Percentiles rank a stretch among this genome's conserved stretches.
Conservation (phyloP, 257 asterid genomes). For the Fraxinus pennsylvanica region DNA sequence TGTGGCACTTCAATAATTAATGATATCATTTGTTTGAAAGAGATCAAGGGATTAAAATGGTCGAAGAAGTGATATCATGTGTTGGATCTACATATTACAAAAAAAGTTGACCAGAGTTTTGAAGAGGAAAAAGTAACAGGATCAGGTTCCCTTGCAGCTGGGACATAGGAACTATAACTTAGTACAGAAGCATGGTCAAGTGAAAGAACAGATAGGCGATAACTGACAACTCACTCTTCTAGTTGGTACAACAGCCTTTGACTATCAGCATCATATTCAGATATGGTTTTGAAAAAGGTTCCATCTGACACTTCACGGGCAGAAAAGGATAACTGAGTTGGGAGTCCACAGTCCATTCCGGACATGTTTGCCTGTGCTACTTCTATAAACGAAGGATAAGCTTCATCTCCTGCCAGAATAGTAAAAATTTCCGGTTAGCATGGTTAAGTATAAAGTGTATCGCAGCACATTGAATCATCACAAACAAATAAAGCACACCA, state of each 20-base stretch:
- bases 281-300: constrained; percentile 75
- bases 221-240: constrained; percentile 57
- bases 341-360: constrained; percentile 71
- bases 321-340: constrained; percentile 88
- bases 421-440: constrained; percentile 31
- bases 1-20: neutral
- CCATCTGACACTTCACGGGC: constrained; percentile 98
- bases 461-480: constrained; percentile 18
- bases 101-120: neutral
- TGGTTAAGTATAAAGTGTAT: constrained; percentile 23
- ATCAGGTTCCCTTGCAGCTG: constrained; percentile 19
- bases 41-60: constrained; percentile 7
- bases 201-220: constrained; percentile 22
- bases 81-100: neutral
- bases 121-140: neutral
- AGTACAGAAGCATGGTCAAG: constrained; percentile 23
- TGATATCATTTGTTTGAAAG: constrained; percentile 8
- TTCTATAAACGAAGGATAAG: constrained; percentile 73
- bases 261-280: constrained; percentile 86
- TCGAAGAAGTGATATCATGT: neutral
- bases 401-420: constrained; percentile 63
- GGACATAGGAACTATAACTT: constrained; percentile 17
- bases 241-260: constrained; percentile 65
- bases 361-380: constrained; percentile 57
- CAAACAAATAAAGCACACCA: constrained; percentile 26